These are phyloP conservation scores for Penicillium simplicissimum DNA, from an alignment of 495 filamentous ascomycete species.

Conservation along the genomic window DNA sequence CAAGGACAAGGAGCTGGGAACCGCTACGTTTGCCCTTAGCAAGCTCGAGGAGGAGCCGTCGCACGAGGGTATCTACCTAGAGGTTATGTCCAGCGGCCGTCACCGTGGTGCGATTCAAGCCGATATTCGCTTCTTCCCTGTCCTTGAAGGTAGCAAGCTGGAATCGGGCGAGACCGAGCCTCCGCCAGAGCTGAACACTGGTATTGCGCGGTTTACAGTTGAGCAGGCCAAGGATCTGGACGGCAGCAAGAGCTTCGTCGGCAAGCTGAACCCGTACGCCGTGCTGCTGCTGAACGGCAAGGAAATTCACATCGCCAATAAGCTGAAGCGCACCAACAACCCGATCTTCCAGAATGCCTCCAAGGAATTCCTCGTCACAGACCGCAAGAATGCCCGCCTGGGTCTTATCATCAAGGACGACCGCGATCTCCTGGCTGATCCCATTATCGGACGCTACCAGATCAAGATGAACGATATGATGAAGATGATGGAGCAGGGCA, in stretches of 20 bases:
- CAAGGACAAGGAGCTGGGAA: conserved; percentile 94
- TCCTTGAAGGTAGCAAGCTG: conserved; percentile 69
- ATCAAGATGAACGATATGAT: conserved; percentile 94
- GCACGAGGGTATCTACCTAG: conserved; percentile 80
- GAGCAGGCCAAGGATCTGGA: conserved; percentile 97
- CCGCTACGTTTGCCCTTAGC: conserved; percentile 80
- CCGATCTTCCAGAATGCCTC: conserved; percentile 88
- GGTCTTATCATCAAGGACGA: conserved; percentile 95
- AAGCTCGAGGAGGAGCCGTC: conserved; percentile 71
- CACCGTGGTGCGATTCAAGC: conserved; percentile 73
- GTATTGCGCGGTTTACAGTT: conserved; percentile 88
- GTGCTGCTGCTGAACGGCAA: conserved; percentile 85
- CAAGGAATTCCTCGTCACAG: conserved; percentile 91
- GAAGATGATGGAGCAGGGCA: conserved; percentile 85
- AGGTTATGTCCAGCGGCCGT: conserved; percentile 82
- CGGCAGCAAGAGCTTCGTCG: conserved; percentile 82
- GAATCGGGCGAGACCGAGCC: conserved; percentile 77
- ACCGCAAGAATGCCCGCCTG: conserved; percentile 84
- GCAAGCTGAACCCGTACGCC: conserved; percentile 87
- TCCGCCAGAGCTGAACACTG: conserved; percentile 84
- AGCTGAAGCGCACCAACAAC: conserved; percentile 93
- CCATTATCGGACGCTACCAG: conserved; percentile 84
- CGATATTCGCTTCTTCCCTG: conserved; percentile 94
- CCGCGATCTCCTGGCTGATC: conserved; percentile 78
- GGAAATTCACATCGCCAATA: conserved; percentile 80